These are phyloP conservation scores for Crithidia expoeki DNA, from an alignment of 208 protist species.

Conservation along the genomic window DNA sequence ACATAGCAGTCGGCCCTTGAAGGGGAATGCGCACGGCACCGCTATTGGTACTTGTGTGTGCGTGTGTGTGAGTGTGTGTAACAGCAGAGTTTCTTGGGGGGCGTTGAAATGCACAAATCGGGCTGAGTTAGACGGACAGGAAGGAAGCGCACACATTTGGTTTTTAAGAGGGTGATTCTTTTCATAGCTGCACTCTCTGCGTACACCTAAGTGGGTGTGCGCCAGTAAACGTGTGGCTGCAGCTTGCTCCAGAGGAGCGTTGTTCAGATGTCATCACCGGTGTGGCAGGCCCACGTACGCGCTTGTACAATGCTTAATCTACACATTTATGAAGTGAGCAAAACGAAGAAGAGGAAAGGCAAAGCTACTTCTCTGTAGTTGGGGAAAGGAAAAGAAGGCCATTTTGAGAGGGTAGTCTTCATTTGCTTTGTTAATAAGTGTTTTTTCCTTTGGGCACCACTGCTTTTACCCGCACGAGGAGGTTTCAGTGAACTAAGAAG, in stretches of 20 bases:
- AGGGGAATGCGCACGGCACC: background rate
- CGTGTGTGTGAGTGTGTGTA: conserved; percentile 1
- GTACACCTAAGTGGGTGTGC: no score
- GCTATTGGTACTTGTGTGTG: background rate
- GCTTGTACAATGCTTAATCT: no score
- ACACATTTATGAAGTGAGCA: background rate
- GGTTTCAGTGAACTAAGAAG: no score
- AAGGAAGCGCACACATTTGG: background rate
- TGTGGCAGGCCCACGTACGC: background rate
- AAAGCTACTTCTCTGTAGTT: background rate
- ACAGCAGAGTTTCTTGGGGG: background rate
- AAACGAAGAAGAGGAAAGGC: background rate
- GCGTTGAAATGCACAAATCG: background rate
- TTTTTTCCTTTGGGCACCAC: background rate
- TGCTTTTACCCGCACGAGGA: background rate
- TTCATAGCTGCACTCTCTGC: background rate
- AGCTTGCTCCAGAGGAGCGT: conserved; percentile 8
- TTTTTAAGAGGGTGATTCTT: background rate
- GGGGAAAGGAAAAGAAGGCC: no score
- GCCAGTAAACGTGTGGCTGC: background rate
- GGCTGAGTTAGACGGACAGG: background rate
- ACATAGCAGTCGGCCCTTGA: background rate
- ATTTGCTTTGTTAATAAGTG: background rate
- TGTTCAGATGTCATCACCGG: background rate
- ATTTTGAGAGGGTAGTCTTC: background rate